Conservation (phyloP, 495 filamentous ascomycete species). For the Staphylotrichum tortipilum region DNA sequence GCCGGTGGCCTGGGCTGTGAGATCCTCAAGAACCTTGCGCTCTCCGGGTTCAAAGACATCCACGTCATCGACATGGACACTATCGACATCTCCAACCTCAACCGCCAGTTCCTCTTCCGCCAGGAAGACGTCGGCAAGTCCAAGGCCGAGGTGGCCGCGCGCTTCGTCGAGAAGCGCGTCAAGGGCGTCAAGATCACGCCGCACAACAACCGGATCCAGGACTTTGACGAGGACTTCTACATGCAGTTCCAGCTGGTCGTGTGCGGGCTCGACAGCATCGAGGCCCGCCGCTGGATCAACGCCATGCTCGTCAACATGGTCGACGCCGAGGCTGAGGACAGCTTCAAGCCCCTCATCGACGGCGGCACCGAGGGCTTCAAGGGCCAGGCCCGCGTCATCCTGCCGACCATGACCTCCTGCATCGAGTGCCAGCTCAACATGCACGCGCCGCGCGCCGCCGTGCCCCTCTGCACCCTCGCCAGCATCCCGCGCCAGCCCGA, state of each 20-base stretch:
- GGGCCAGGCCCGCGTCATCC: conserved; percentile 86
- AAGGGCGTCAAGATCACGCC: conserved; percentile 88
- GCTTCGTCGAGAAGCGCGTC: conserved; percentile 80
- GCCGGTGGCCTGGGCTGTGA: conserved; percentile 95
- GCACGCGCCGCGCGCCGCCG: conserved; percentile 87
- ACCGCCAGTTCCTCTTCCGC: conserved; percentile 96
- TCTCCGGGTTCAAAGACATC: conserved; percentile 93
- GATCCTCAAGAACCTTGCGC: conserved; percentile 90
- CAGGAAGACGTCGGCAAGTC: conserved; percentile 83
- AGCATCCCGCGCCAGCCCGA: conserved; percentile 95
- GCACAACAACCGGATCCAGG: conserved; percentile 89
- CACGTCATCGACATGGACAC: conserved; percentile 99
- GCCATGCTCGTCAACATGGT: conserved; percentile 85
- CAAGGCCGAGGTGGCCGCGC: conserved; percentile 88
- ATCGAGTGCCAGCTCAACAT: conserved; percentile 98
- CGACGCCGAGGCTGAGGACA: conserved; percentile 60
- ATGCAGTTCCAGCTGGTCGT: conserved; percentile 93
- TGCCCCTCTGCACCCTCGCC: conserved; percentile 93
- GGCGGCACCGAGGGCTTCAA: conserved; percentile 99
- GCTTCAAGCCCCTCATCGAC: conserved; percentile 85
- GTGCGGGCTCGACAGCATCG: conserved; percentile 96
- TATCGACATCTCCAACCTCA: conserved; percentile 97
- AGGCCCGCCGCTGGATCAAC: conserved; percentile 97
- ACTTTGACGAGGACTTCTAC: conserved; percentile 95
- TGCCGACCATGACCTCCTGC: conserved; percentile 86